Evolutionary conservation across 2,329 filamentous ascomycete species (phyloP), one percentile per base, ranked within the genome.

Genomic region (Celoporthe dispersa): DNA sequence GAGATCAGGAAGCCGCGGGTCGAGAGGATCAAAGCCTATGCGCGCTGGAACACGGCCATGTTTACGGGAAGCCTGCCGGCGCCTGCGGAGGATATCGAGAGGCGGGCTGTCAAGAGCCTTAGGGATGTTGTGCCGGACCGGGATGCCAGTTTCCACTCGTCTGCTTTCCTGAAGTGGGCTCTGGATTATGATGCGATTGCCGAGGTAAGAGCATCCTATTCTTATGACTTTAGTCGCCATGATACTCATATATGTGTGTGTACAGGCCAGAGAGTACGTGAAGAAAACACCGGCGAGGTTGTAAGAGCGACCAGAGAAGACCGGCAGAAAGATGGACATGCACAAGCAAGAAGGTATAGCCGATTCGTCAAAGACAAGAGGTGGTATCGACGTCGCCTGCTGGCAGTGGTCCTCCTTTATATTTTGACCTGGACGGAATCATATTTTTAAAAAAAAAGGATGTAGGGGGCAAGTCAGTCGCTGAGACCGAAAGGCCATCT

Each of bases 21-120:
- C 16, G 74, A 75, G 1, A 67, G 74, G 0, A 71, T 74, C 57
- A 74, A 74, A 59, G 71, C 66, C 2, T 75, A 70, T 65, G 68
- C 74, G 12, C 51, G 57, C 3, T 62, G 68, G 67, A 75, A 74
- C 37, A 74, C 71, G 25, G 68, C 66, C 0, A 39, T 67, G 39
- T 70, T 70, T 28, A 16, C 57, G 1, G 66, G 68, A 6, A 3
- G 41, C 1, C 59, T 39, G 41, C 41, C 64, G 12, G 16, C 59
- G 9, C 37, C 44, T 33, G n/a, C 16, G 31, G 1, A 67, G 25
- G 37, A 33, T 35, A 33, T 57, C 33, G 64, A 53, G 44, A 39
- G 35, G 35, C 19, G 64, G 6, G 51, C 37, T n/a, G 44, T 66
- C 64, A 67, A 62, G 59, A 67, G 64, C 7, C 37, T 70, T 7